Base-by-base conservation (phyloP, 2,329 filamentous ascomycete species). In the Colletotrichum magnum region DNA sequence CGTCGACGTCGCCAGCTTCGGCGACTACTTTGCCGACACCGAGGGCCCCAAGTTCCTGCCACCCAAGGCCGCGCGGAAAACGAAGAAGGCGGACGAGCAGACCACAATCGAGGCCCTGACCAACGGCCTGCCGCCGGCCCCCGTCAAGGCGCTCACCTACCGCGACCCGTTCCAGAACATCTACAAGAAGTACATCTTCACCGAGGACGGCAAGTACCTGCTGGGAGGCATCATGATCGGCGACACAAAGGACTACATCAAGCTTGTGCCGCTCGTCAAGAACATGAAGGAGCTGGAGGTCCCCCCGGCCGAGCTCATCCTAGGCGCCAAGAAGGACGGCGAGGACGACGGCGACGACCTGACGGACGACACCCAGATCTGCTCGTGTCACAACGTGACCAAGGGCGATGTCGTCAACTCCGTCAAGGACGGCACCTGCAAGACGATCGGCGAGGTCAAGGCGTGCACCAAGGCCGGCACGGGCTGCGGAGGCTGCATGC, bases 161-260 rank as follows among this genome's bases (percentile, higher is more conserved):
- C 94, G 92, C 71, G 94, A 97, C 75, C 94, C 94, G 0, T 97
- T 97, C 77, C 88, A 90, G 64, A 91, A 94, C 56, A 89, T 97
- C 1, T 97, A 97, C 83, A 97, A 97, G 80, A 97, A 97, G 77
- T 97, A 96, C 79, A 83, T 97, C 12, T 97, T 97, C 76, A 97
- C 94, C 0, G 84, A 91, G 76, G 95, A 97, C 76, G 94, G 94
- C 28, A 97, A 97, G 78, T 95, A 95, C 75, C 84, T 97, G 1
- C 88, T 97, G 0, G 94, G 94, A n/a, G 95, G 94, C 4, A 97
- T 97, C 94, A 97, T 97, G 94, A 96, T 97, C 70, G 95, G 94
- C 47, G 94, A 97, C 75, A 97, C 94, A 0, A 92, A 89, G 71
- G 94, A 97, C 81, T 97, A 97, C 76, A 88, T 97, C 81, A 97